Percentiles rank a stretch among this genome's conserved stretches.
These are phyloP conservation scores for Canna indica DNA, from an alignment of 176 grass and related monocot genomes.

Conservation along the genomic window DNA sequence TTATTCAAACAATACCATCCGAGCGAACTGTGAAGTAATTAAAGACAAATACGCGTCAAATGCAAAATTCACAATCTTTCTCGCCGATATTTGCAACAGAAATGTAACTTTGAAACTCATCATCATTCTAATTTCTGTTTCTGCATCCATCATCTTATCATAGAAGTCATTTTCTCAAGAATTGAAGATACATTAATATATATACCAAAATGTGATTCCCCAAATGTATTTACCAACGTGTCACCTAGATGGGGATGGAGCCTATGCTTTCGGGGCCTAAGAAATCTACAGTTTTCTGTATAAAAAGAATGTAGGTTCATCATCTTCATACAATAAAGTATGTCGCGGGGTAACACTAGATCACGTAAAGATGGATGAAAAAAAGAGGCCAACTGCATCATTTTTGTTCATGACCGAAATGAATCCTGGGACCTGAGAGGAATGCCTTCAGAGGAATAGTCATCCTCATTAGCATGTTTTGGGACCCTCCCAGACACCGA, in stretches of 20 bases:
- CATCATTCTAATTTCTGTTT: not conserved
- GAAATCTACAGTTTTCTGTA: not conserved
- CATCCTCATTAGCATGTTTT: slow-evolving; percentile 35
- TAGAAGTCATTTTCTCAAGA: not conserved
- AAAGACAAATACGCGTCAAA: too few species aligned
- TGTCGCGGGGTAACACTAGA: not conserved
- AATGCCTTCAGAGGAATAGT: slow-evolving; percentile 34
- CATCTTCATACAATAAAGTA: not conserved
- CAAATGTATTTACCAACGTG: not conserved
- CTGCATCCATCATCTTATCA: not conserved
- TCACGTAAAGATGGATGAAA: not conserved
- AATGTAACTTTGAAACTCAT: not conserved
- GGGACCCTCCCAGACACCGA: slow-evolving; percentile 26
- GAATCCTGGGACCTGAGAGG: slow-evolving; percentile 51
- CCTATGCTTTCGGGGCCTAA: not conserved
- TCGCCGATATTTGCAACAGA: too few species aligned
- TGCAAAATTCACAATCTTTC: not conserved
- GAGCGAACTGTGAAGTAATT: too few species aligned
- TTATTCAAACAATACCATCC: too few species aligned
- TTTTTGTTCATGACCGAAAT: slow-evolving; percentile 19
- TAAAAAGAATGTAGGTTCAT: not conserved
- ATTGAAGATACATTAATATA: slow-evolving; percentile 1
- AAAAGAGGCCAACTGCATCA: not conserved
- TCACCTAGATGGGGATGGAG: not conserved
- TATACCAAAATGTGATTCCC: not conserved